Evolutionary conservation across 2,329 filamentous ascomycete species (phyloP), one percentile per base, ranked within the genome.

Genomic region (Cordyceps tenuipes): DNA sequence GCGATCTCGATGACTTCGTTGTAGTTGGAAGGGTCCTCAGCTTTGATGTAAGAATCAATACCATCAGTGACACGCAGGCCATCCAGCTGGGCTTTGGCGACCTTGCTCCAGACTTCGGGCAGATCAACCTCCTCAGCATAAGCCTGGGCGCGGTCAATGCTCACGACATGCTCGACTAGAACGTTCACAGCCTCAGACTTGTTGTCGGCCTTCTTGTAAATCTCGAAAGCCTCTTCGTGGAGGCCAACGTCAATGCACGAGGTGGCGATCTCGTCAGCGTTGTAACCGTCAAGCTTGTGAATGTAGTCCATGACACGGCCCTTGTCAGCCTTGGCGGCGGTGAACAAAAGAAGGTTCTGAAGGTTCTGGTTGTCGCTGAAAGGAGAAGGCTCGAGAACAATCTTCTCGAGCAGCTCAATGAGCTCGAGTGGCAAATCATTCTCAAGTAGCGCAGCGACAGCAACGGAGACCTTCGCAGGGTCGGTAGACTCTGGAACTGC

Each of bases 341-440:
- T 99, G 69, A 97, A 87, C 80, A 99, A 90, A 63, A 99, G 84
- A 62, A 99, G 77, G 75, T 99, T 99, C 76, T 99, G 95, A 61
- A 99, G 81, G 72, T 90, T 97, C 69, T 91, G 85, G 75, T 99
- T 99, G 76, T 99, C 95, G 68, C 91, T 97, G 81, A 99, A 99
- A 5, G 90, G 90, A 5, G 93, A 96, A n/a, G 94, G 95, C 79
- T 99, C 94, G n/a, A 99, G 80, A 36, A 99, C 93, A 66, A 99
- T 99, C 85, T 97, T 99, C 81, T 99, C 95, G 19, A 99, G 83
- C 43, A 99, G 84, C 74, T 99, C 95, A 68, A 99, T 97, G 56
- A 99, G 83, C 78, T 99, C 94, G 5, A 87, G 86, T 9, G 94
- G 94, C 66, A 99, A 81, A 70, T 99, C 94, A 60, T 89, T 90